phyloP scores from a whole-genome alignment of 2,329 filamentous ascomycete genomes.

The Colletotrichum tropicale region DNA sequence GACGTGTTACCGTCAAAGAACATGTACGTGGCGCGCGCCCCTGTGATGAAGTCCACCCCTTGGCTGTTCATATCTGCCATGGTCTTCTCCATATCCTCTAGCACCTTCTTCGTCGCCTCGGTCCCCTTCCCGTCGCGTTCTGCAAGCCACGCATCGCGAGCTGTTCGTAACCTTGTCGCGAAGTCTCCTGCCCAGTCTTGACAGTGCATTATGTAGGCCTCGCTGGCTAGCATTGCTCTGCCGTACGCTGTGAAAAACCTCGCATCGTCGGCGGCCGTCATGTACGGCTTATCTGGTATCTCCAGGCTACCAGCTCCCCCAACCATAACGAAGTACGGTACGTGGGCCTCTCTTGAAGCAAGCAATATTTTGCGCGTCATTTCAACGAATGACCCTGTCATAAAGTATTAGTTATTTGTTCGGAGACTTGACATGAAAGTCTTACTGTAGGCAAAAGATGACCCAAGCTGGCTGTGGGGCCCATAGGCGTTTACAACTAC shows the following conservation, averaged over 20 bases:
- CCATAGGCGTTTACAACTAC: background rate
- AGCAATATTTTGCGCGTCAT: background rate
- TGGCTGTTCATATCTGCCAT: slow-evolving; percentile 1
- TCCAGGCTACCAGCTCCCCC: background rate
- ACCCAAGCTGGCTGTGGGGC: background rate
- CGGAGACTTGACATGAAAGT: rapidly evolving
- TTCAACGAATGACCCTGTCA: background rate
- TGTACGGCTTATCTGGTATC: background rate
- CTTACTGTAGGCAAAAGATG: background rate
- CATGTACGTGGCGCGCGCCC: background rate
- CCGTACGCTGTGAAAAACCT: background rate
- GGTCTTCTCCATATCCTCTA: background rate
- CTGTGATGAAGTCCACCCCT: background rate
- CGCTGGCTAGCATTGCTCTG: background rate
- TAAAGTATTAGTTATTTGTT: rapidly evolving
- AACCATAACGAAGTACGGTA: background rate
- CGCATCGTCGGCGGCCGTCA: background rate
- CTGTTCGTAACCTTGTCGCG: background rate
- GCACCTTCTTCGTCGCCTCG: background rate
- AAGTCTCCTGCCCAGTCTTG: background rate
- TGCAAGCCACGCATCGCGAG: background rate
- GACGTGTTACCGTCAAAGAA: background rate
- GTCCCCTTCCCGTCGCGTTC: background rate
- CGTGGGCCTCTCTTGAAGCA: background rate
- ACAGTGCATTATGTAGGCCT: background rate